A percentile compares a stretch with the other conserved stretches of the same genome.
Evolutionary conservation across 345 rosid species (phyloP).

Genomic region (Euphorbia tirucalli): DNA sequence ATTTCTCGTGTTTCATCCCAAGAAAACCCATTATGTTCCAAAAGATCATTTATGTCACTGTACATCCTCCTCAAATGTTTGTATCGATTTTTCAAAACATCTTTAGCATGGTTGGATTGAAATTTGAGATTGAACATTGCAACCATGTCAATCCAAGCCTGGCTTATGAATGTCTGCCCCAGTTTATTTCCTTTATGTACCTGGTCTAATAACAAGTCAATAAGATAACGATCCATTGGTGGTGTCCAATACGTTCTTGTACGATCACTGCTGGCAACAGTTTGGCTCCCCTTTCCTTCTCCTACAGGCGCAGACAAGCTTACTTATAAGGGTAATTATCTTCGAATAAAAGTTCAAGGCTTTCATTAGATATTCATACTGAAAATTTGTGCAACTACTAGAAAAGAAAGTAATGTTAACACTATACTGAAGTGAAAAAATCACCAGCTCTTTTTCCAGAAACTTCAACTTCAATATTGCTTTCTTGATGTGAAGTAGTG

Average conservation of each 20-base stretch:
- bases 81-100: conserved; percentile 76
- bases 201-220: conserved; percentile 75
- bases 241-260: conserved; percentile 85
- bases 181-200: conserved; percentile 71
- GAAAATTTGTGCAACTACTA: not conserved
- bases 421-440: conserved; percentile 16
- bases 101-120: conserved; percentile 58
- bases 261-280: conserved; percentile 45
- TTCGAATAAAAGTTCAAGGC: too few species aligned
- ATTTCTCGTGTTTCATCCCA: conserved; percentile 77
- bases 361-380: not conserved
- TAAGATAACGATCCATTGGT: conserved; percentile 78
- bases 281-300: conserved; percentile 41
- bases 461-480: conserved; percentile 36
- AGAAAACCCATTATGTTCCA: conserved; percentile 63
- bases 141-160: conserved; percentile 76
- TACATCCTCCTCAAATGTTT: conserved; percentile 79
- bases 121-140: conserved; percentile 59
- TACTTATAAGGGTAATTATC: conserved; percentile 3
- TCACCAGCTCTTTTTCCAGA: conserved; percentile 38
- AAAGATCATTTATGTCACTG: conserved; percentile 64
- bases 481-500: conserved; percentile 33
- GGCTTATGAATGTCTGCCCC: conserved; percentile 74
- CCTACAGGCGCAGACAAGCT: conserved; percentile 31
- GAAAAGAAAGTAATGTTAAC: conserved; percentile 9